Conservation (phyloP, 23 red algal species). For the Cyanidiococcus yangmingshanensis region DNA sequence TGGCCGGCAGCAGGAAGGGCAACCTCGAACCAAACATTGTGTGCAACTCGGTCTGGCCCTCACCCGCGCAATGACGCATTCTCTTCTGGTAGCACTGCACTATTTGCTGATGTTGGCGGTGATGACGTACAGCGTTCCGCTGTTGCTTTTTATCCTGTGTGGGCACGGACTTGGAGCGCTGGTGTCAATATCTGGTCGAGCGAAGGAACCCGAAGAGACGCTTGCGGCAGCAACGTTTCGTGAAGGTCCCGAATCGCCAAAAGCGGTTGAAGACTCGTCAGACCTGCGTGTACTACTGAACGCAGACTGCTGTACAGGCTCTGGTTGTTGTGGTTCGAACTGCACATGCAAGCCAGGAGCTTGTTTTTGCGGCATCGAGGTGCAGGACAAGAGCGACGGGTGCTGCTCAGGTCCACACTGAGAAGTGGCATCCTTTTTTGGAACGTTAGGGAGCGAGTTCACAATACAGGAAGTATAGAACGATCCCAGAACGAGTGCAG, state of each 20-base stretch:
- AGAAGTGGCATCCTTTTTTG: no score
- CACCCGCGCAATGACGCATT: not conserved
- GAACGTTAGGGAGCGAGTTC: no score
- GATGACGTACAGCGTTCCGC: slow-evolving; percentile 30
- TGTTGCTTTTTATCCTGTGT: slow-evolving; percentile 11
- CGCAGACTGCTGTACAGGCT: not conserved
- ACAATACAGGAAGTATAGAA: no score
- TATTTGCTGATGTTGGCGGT: slow-evolving; percentile 36
- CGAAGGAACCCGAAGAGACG: not conserved
- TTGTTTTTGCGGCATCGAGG: not conserved
- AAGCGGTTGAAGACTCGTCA: not conserved
- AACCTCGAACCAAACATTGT: not conserved
- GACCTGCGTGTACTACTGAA: not conserved
- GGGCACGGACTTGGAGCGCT: slow-evolving; percentile 19
- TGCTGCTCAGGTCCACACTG: no score
- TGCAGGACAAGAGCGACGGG: no score
- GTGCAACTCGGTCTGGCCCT: not conserved
- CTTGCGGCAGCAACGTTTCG: not conserved
- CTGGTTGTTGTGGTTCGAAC: not conserved
- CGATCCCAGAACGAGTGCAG: no score
- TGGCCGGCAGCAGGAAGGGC: not conserved
- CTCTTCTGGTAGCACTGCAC: not conserved
- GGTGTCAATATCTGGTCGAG: not conserved
- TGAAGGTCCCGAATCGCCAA: not conserved
- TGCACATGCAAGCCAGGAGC: not conserved